Conservation (phyloP, 768 basidiomycete species). For the Auricularia sp. region DNA sequence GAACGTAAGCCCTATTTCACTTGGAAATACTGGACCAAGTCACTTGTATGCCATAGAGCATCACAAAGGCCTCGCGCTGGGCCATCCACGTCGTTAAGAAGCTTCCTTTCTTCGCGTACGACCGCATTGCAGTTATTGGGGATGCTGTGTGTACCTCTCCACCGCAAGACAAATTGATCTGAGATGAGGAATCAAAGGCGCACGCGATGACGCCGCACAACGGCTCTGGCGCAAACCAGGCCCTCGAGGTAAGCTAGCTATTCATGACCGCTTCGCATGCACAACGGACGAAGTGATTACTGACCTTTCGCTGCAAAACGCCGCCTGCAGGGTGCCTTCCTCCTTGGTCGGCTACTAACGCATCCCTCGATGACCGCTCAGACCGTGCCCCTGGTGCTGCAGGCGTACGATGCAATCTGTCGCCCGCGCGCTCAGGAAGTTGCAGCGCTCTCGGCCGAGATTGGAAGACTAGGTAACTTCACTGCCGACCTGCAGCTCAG, state of each 20-base stretch:
- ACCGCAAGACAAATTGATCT: background rate
- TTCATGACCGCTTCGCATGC: no score
- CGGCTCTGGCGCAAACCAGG: constrained; percentile 40
- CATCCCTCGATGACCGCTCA: constrained; percentile 13
- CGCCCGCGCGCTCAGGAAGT: constrained; percentile 20
- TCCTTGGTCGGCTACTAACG: constrained; percentile 20
- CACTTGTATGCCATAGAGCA: constrained; percentile 17
- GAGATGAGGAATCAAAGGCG: constrained; percentile 18
- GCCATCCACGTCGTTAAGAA: constrained; percentile 31
- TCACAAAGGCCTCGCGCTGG: constrained; percentile 31
- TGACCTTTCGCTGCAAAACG: no score
- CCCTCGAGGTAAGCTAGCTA: constrained; percentile 31
- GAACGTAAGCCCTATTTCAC: background rate
- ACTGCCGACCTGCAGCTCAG: background rate
- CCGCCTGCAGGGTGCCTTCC: constrained; percentile 16
- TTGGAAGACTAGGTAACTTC: constrained; percentile 18
- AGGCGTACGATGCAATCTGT: constrained; percentile 23
- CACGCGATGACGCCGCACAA: constrained; percentile 39
- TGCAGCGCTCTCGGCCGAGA: constrained; percentile 10
- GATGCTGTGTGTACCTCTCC: constrained; percentile 30
- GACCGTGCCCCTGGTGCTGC: constrained; percentile 20
- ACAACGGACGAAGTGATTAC: no score
- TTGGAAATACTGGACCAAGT: background rate
- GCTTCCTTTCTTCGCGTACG: constrained; percentile 28
- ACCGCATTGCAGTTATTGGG: constrained; percentile 35